Evolutionary conservation across 495 filamentous ascomycete genomes (phyloP).

Genomic region (Neohortaea acidophila): DNA sequence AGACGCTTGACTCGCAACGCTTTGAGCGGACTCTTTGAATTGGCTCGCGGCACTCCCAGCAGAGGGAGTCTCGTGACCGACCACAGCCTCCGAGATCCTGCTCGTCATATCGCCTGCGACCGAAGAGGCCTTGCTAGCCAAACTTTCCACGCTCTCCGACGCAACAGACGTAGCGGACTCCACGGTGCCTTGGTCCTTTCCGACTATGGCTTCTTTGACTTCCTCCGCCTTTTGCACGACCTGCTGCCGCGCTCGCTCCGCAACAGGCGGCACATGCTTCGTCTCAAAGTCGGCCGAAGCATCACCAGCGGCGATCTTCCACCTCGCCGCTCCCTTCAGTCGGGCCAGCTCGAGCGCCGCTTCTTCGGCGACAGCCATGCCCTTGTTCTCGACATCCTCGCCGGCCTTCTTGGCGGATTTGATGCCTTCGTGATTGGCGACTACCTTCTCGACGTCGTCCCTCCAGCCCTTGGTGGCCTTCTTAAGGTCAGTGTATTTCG

Average conservation of each 20-base stretch:
- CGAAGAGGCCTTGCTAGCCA: background rate
- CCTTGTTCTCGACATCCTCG: conserved; percentile 54
- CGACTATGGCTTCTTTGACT: conserved; percentile 26
- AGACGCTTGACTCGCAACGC: background rate
- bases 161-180: conserved; percentile 13
- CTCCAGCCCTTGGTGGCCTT: conserved; percentile 73
- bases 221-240: conserved; percentile 29
- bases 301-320: conserved; percentile 71
- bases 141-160: conserved; percentile 4
- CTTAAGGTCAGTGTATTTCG: conserved; percentile 74
- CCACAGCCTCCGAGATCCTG: background rate
- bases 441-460: conserved; percentile 56
- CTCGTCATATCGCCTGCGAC: background rate
- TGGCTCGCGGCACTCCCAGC: background rate
- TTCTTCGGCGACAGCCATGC: conserved; percentile 63
- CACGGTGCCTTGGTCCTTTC: conserved; percentile 20
- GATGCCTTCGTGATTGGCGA: conserved; percentile 55
- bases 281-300: conserved; percentile 59
- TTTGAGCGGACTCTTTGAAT: background rate
- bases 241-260: conserved; percentile 31
- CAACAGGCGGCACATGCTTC: conserved; percentile 34
- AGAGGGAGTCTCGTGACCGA: background rate
- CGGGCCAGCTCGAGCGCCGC: conserved; percentile 69
- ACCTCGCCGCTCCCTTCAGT: conserved; percentile 69
- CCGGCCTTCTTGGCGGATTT: conserved; percentile 51